Percentiles rank a stretch among this genome's conserved stretches.
Conservation (phyloP, 2,329 filamentous ascomycete genomes). For the Trichophyton equinum region DNA sequence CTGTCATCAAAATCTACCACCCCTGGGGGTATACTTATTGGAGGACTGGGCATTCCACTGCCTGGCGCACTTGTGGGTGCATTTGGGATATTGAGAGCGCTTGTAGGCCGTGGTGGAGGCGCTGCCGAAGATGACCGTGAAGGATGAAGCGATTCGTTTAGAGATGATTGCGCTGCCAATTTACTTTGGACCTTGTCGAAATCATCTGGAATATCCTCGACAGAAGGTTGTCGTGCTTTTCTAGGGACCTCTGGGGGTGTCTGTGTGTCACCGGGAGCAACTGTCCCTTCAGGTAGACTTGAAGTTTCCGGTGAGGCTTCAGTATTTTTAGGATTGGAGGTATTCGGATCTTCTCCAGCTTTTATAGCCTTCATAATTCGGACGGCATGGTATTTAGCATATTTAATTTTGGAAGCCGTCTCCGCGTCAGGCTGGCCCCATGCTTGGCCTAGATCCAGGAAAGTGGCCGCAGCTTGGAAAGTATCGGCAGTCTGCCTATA, state of each 20-base stretch:
- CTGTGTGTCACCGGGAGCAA: neutral
- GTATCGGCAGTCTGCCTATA: constrained; percentile 79
- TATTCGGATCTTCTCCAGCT: constrained; percentile 82
- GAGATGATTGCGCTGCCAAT: constrained; percentile 37
- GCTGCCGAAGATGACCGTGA: constrained; percentile 33
- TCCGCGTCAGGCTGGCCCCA: constrained; percentile 69
- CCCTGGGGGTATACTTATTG: constrained; percentile 8
- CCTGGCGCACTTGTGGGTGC: constrained; percentile 17
- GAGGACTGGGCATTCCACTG: constrained; percentile 12
- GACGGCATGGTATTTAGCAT: constrained; percentile 88
- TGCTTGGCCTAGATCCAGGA: constrained; percentile 75
- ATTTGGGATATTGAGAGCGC: constrained; percentile 5
- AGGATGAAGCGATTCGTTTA: constrained; percentile 40
- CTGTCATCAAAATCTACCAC: constrained; percentile 13
- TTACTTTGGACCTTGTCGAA: constrained; percentile 35
- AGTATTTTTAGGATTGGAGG: constrained; percentile 54
- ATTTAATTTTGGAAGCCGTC: constrained; percentile 77
- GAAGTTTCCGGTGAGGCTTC: constrained; percentile 44
- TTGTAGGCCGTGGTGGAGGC: constrained; percentile 15
- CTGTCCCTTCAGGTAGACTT: constrained; percentile 51
- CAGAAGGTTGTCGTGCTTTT: constrained; percentile 39
- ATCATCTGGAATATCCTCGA: constrained; percentile 50
- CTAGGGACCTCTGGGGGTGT: neutral
- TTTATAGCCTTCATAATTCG: constrained; percentile 85
- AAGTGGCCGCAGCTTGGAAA: constrained; percentile 82